Conservation (phyloP, 768 basidiomycete species). For the Auricularia heimuer region DNA sequence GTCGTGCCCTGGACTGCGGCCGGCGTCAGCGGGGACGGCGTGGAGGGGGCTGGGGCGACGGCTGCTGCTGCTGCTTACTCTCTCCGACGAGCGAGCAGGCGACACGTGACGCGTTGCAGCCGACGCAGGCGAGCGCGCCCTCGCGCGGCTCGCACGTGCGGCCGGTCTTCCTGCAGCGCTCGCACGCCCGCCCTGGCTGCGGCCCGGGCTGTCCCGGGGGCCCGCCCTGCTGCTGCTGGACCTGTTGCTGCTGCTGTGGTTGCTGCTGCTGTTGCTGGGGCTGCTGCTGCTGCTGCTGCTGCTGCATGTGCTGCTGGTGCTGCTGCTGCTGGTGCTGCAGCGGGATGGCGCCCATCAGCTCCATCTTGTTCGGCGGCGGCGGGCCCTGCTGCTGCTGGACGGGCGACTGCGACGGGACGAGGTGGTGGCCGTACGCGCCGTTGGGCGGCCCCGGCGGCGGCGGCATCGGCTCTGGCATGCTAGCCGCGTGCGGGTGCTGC, state of each 20-base stretch:
- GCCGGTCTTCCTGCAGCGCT: slow-evolving; percentile 1
- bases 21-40: no score
- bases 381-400: neutral
- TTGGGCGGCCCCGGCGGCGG: neutral
- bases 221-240: neutral
- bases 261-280: neutral
- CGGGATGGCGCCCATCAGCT: neutral
- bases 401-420: neutral
- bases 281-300: neutral
- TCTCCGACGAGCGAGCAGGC: slow-evolving; percentile 1
- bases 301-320: neutral
- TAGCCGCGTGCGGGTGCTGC: neutral
- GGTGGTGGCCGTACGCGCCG: neutral
- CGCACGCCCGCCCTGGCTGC: neutral
- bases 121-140: neutral
- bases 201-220: neutral
- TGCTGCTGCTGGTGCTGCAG: neutral
- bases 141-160: slow-evolving; percentile 1
- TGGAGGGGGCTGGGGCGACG: no score
- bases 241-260: neutral
- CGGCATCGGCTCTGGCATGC: neutral
- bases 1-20: neutral
- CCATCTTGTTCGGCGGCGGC: neutral
- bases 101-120: slow-evolving; percentile 1
- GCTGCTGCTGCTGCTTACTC: neutral